These are phyloP conservation scores for Chenopodium quinoa DNA, from an alignment of 148 eudicot genomes.

Conservation along the genomic window DNA sequence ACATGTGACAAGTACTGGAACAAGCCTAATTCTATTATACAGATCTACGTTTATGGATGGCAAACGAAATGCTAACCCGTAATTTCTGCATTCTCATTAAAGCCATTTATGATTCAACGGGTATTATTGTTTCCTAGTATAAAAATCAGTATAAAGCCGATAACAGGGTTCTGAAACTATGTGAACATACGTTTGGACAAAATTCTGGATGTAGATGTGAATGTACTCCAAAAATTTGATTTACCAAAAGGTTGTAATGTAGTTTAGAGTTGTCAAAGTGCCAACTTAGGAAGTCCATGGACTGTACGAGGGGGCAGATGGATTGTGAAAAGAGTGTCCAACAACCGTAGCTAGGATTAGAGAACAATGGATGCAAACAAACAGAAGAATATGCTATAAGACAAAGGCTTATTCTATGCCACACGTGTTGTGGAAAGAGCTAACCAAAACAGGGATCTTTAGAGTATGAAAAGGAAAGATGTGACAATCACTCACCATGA, in stretches of 20 bases:
- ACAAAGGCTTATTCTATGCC: not conserved
- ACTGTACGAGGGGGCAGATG: not conserved
- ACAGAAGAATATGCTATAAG: not conserved
- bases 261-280: too few species aligned
- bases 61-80: not conserved
- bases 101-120: not conserved
- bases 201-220: not conserved
- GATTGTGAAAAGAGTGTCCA: not conserved
- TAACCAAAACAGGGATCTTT: not conserved
- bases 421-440: not conserved
- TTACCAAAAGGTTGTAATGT: not conserved
- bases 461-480: not conserved
- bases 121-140: not conserved
- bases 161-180: not conserved
- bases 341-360: not conserved
- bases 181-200: not conserved
- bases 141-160: not conserved
- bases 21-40: too few species aligned
- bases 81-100: too few species aligned
- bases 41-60: too few species aligned
- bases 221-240: not conserved
- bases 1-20: too few species aligned
- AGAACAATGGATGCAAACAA: not conserved
- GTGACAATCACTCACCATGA: not conserved
- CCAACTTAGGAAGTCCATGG: too few species aligned